Conservation (phyloP, 2,329 filamentous ascomycete species). For the Conoideocrella luteorostrata region DNA sequence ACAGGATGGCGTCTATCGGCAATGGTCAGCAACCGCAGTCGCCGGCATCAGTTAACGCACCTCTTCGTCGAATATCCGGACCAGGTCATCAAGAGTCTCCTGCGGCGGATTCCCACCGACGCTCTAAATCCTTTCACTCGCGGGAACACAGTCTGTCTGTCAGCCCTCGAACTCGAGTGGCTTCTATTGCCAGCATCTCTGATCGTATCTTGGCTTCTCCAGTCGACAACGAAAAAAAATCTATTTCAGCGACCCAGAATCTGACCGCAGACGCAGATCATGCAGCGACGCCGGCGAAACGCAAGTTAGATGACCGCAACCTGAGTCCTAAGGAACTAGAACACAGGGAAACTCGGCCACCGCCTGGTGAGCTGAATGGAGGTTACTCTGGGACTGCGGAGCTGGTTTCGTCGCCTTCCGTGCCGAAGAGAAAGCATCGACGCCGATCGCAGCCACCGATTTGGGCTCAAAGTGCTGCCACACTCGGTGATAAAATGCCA, state of each 20-base stretch:
- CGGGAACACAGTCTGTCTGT: constrained; percentile 67
- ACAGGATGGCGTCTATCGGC: constrained; percentile 31
- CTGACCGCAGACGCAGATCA: constrained; percentile 24
- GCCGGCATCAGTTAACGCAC: constrained; percentile 17
- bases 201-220: constrained; percentile 19
- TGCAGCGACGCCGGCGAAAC: constrained; percentile 32
- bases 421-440: constrained; percentile 33
- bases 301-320: constrained; percentile 33
- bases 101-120: constrained; percentile 35
- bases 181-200: constrained; percentile 42
- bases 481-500: constrained; percentile 29
- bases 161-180: constrained; percentile 67
- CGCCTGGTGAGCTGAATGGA: constrained; percentile 45
- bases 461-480: constrained; percentile 40
- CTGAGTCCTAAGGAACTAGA: constrained; percentile 47
- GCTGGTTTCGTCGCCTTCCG: constrained; percentile 25
- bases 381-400: constrained; percentile 14
- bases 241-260: constrained; percentile 16
- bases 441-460: constrained; percentile 33
- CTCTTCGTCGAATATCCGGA: constrained; percentile 30
- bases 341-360: constrained; percentile 39
- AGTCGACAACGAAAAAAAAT: constrained; percentile 21
- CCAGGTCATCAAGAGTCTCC: constrained; percentile 36
- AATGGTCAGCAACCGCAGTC: constrained; percentile 26
- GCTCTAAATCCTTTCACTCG: constrained; percentile 52